These are phyloP conservation scores for Blepharisma undulans DNA, from an alignment of 169 alveolate species.

Conservation along the genomic window DNA sequence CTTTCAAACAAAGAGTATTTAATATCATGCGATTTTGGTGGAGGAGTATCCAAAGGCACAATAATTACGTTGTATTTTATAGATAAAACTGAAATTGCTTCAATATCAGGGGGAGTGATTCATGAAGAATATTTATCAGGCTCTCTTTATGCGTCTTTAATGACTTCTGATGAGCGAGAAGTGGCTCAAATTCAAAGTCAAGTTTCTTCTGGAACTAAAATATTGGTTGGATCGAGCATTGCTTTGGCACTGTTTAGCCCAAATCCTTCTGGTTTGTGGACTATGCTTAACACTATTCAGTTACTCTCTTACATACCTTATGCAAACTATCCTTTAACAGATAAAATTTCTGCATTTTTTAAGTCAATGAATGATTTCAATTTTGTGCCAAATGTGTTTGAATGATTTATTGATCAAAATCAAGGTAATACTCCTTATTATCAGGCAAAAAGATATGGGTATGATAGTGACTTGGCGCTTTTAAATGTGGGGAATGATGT, in stretches of 20 bases:
- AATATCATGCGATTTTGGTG: too few relatives aligned
- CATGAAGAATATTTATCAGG: too few relatives aligned
- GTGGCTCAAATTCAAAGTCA: background rate
- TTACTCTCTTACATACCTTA: slow-evolving; percentile 10
- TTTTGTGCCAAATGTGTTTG: background rate
- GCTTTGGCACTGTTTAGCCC: background rate
- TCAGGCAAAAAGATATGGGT: background rate
- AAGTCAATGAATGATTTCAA: background rate
- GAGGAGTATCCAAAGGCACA: too few relatives aligned
- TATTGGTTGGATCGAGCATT: background rate
- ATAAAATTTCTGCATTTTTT: background rate
- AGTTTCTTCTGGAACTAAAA: background rate
- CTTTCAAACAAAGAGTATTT: too few relatives aligned
- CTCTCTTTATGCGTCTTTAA: too few relatives aligned
- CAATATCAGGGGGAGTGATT: too few relatives aligned
- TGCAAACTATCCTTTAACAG: background rate
- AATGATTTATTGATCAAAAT: background rate
- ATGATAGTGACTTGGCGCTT: background rate
- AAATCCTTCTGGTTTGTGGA: slow-evolving; percentile 18
- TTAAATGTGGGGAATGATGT: background rate
- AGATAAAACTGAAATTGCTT: too few relatives aligned
- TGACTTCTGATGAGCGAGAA: background rate
- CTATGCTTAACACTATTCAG: slow-evolving; percentile 15
- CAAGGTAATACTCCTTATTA: background rate
- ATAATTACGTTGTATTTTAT: too few relatives aligned